These are phyloP conservation scores for Excoecaria cochinchinensis DNA, from an alignment of 345 rosid species.

Conservation along the genomic window DNA sequence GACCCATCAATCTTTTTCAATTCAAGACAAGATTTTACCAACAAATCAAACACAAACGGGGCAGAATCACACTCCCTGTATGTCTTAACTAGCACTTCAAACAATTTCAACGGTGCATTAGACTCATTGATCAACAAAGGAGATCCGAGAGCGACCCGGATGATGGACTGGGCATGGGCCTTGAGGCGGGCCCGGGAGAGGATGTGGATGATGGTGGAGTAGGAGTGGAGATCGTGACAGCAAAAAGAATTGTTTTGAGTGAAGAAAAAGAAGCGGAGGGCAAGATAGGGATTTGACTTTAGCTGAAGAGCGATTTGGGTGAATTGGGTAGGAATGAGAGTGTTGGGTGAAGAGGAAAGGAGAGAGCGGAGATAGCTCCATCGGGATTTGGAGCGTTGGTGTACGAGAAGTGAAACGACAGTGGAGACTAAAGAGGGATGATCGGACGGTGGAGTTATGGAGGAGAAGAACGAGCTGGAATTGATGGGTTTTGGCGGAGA, in stretches of 20 bases:
- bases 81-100: constrained; percentile 47
- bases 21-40: constrained; percentile 66
- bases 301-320: constrained; percentile 56
- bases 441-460: constrained; percentile 31
- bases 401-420: constrained; percentile 63
- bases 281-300: constrained; percentile 61
- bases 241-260: constrained; percentile 61
- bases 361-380: constrained; percentile 71
- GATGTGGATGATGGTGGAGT: constrained; percentile 61
- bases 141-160: constrained; percentile 47
- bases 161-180: constrained; percentile 42
- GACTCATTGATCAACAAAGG: constrained; percentile 20
- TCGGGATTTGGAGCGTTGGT: constrained; percentile 80
- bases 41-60: constrained; percentile 77
- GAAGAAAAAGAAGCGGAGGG: constrained; percentile 72
- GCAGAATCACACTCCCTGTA: constrained; percentile 84
- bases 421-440: constrained; percentile 35
- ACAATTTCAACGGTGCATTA: constrained; percentile 32
- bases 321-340: constrained; percentile 53
- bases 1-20: constrained; percentile 55
- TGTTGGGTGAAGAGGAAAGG: constrained; percentile 35
- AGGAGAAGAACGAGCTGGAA: constrained; percentile 1
- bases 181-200: constrained; percentile 75
- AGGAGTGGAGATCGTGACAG: constrained; percentile 50
- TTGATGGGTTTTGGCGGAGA: background rate